Base-by-base conservation (phyloP, 805 yeast species). In the Saturnispora silvae region DNA sequence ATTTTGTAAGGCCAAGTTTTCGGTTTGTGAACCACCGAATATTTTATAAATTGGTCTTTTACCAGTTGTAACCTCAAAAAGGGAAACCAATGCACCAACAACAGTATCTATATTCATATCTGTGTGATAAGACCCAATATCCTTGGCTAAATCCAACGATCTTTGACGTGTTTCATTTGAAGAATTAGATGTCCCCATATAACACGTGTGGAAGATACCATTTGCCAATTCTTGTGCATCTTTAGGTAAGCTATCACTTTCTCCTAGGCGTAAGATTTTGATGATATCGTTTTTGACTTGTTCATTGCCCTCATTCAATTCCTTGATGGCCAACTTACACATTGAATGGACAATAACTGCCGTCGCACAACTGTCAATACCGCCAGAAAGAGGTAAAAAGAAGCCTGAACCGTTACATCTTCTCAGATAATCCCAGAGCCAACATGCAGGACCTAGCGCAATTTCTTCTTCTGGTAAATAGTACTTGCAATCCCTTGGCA, bases 371-470 rank as follows among this genome's bases (percentile, higher is more conserved):
- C 95, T 82, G 55, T 92, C 99, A 45, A 92, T 89, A 34, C 99
- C 99, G 15, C 99, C 99, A 56, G 94, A 81, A 34, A 92, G 65
- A 0, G 99, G 97, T 32, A 92, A 64, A 59, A 92, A 94, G 56
- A 69, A 92, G 0, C 99, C 99, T 0, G 86, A 84, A 35, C 92
- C 82, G 46, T 74, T 75, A 48, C 94, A 84, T 45, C 99, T 72
- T 56, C 99, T 73, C 41, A 92, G 67, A 53, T 92, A 92, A 58
- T 92, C 99, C 99, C 99, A 92, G 45, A 92, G 60, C 99, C 99
- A 92, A 57, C 98, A 92, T 0, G 99, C 98, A 1, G 99, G 99
- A 0, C 99, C 99, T 31, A 83, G 64, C 1, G 97, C 96, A 46
- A 92, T 89, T 59, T 92, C 99, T 60, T 92, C 96, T 52, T 87